Evolutionary conservation across 2,329 filamentous ascomycete genomes (phyloP).

Genomic region (Pseudogymnoascus verrucosus): DNA sequence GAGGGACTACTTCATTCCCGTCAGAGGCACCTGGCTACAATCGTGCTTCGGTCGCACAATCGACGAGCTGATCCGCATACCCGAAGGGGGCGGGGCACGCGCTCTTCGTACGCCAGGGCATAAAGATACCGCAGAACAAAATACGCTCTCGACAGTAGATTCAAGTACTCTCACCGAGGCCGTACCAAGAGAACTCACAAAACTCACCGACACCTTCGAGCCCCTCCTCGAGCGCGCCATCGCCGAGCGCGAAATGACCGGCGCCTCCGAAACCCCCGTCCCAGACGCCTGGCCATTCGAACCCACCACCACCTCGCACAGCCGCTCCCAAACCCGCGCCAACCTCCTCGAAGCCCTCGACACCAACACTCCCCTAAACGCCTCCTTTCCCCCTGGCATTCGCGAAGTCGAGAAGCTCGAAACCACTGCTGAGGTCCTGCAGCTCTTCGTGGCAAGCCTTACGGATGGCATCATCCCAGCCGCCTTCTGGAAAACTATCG

Average conservation of each 20-base stretch:
- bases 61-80: conserved; percentile 80
- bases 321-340: conserved; percentile 13
- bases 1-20: conserved; percentile 82
- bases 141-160: not conserved
- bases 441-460: conserved; percentile 67
- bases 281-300: conserved; percentile 53
- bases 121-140: not conserved
- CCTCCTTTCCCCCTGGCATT: conserved; percentile 53
- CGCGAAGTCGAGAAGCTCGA: conserved; percentile 65
- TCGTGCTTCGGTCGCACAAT: conserved; percentile 78
- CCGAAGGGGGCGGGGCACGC: conserved; percentile 71
- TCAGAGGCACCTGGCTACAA: conserved; percentile 70
- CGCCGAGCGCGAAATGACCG: conserved; percentile 56
- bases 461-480: conserved; percentile 71
- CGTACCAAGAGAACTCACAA: conserved; percentile 59
- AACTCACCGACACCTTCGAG: conserved; percentile 73
- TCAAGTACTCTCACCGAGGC: not conserved
- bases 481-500: conserved; percentile 62
- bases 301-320: conserved; percentile 18
- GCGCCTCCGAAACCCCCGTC: conserved; percentile 41
- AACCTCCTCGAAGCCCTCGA: conserved; percentile 62
- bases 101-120: conserved; percentile 30
- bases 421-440: conserved; percentile 59
- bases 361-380: conserved; percentile 52
- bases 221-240: conserved; percentile 46